phyloP scores from a whole-genome alignment of 2,329 filamentous ascomycete species.

The Colletotrichum tropicicola region DNA sequence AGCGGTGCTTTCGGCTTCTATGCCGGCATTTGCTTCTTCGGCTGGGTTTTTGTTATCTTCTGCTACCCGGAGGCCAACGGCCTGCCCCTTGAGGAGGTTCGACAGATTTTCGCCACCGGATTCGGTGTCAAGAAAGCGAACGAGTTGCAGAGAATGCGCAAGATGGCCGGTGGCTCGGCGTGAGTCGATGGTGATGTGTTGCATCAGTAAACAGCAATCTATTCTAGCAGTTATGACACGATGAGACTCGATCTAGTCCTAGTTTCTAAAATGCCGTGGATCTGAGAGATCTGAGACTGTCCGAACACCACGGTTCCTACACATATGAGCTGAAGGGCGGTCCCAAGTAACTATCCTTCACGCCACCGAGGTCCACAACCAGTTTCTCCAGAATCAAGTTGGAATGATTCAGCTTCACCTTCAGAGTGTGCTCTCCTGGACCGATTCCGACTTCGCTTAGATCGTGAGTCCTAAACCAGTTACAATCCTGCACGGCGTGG shows the following conservation, averaged over 20 bases:
- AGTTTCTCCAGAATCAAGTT: conserved; percentile 49
- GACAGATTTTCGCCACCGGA: conserved; percentile 57
- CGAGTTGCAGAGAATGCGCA: conserved; percentile 45
- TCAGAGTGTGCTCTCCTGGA: conserved; percentile 40
- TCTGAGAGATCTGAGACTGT: neutral
- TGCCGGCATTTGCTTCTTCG: conserved; percentile 56
- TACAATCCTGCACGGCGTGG: conserved; percentile 56
- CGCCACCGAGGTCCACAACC: conserved; percentile 41
- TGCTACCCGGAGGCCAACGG: conserved; percentile 64
- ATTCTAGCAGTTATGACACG: neutral
- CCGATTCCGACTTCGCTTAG: conserved; percentile 31
- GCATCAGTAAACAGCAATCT: neutral
- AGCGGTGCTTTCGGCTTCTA: conserved; percentile 63
- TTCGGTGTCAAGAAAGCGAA: conserved; percentile 55
- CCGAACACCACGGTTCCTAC: neutral
- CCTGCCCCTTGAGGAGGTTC: conserved; percentile 63
- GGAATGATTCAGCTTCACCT: conserved; percentile 39
- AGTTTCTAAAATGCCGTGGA: neutral
- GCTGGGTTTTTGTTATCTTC: conserved; percentile 56
- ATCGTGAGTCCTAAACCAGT: conserved; percentile 54
- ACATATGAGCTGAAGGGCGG: conserved; percentile 39
- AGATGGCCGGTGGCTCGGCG: conserved; percentile 3
- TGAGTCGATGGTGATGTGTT: neutral
- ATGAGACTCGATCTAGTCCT: neutral
- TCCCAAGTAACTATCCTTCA: conserved; percentile 45